phyloP scores from a whole-genome alignment of 116 monocot genomes.

The Dioscorea cayenensis region DNA sequence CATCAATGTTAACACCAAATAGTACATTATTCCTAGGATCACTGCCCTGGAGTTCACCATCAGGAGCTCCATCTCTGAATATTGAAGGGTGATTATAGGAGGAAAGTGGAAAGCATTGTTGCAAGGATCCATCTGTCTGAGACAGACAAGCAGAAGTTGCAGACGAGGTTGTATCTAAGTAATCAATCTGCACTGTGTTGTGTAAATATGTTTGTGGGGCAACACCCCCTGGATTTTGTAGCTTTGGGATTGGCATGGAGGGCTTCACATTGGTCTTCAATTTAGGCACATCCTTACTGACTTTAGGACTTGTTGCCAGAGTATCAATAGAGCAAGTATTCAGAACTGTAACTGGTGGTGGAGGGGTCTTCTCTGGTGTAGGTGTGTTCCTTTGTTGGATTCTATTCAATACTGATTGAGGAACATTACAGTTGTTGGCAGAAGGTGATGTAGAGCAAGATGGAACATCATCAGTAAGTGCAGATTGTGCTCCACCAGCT shows the following conservation, averaged over 20 bases:
- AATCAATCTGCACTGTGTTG: slow-evolving; percentile 53
- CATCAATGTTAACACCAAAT: slow-evolving; percentile 66
- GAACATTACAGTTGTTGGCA: slow-evolving; percentile 36
- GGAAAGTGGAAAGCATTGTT: slow-evolving; percentile 47
- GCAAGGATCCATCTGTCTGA: slow-evolving; percentile 52
- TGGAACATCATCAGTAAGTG: slow-evolving; percentile 53
- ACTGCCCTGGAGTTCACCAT: slow-evolving; percentile 34
- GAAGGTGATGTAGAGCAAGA: slow-evolving; percentile 70
- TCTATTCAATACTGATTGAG: slow-evolving; percentile 28
- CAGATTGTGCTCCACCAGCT: slow-evolving; percentile 32
- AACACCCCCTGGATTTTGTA: slow-evolving; percentile 28
- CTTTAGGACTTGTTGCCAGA: slow-evolving; percentile 9
- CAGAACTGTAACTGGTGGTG: slow-evolving; percentile 24
- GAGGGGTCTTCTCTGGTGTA: slow-evolving; percentile 29
- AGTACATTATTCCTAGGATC: slow-evolving; percentile 68
- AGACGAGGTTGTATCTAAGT: slow-evolving; percentile 73
- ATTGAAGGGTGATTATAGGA: slow-evolving; percentile 43
- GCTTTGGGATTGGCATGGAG: slow-evolving; percentile 26
- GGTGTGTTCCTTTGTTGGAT: slow-evolving; percentile 13
- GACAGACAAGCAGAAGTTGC: slow-evolving; percentile 68
- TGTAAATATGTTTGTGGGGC: slow-evolving; percentile 31
- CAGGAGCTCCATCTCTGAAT: slow-evolving; percentile 50
- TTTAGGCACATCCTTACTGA: slow-evolving; percentile 40
- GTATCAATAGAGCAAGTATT: slow-evolving; percentile 33
- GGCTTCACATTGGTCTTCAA: slow-evolving; percentile 39